Conservation (phyloP, 768 basidiomycete species). For the Tubosaeta sp. region DNA sequence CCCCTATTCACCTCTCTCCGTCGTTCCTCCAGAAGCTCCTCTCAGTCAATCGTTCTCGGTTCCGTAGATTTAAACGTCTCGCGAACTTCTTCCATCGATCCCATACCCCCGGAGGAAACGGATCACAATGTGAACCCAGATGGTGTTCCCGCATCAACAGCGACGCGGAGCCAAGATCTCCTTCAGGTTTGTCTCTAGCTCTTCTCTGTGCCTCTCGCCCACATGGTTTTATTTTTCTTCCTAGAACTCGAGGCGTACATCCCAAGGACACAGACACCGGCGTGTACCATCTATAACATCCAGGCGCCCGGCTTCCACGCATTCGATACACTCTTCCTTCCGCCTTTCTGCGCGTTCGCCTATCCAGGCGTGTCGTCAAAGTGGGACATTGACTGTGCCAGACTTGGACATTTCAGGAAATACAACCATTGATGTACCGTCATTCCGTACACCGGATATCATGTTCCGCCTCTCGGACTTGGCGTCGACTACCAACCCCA, state of each 20-base stretch:
- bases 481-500: background rate
- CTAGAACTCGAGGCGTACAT: slow-evolving; percentile 21
- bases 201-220: background rate
- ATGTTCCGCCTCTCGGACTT: slow-evolving; percentile 19
- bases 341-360: slow-evolving; percentile 22
- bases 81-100: slow-evolving; percentile 17
- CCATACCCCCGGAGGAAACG: slow-evolving; percentile 8
- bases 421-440: background rate
- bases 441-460: slow-evolving; percentile 11
- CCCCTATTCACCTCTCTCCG: slow-evolving; percentile 19
- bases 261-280: slow-evolving; percentile 15
- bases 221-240: background rate
- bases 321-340: slow-evolving; percentile 15
- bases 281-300: slow-evolving; percentile 23
- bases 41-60: slow-evolving; percentile 24
- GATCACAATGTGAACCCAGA: slow-evolving; percentile 9
- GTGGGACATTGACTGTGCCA: background rate
- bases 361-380: background rate
- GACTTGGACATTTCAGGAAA: slow-evolving; percentile 2
- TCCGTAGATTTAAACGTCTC: slow-evolving; percentile 25
- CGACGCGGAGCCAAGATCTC: slow-evolving; percentile 28
- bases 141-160: slow-evolving; percentile 3
- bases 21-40: slow-evolving; percentile 19
- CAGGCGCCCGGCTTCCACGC: slow-evolving; percentile 8
- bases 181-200: slow-evolving; percentile 20